Evolutionary conservation across 441 rosid species (phyloP).

Genomic region (Adansonia rubrostipa): DNA sequence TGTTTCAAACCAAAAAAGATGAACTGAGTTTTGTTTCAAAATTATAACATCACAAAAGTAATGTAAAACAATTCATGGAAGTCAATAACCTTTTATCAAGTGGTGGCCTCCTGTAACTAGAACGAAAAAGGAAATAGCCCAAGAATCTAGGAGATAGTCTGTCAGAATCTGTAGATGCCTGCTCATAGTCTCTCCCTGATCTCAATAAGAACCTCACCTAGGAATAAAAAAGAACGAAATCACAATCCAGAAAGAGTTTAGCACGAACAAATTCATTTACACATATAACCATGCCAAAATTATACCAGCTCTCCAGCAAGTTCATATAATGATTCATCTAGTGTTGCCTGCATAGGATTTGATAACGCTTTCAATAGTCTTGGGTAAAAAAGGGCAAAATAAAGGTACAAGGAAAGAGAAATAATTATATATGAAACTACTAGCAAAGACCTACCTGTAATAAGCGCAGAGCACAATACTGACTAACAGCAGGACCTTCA

Average conservation of each 20-base stretch:
- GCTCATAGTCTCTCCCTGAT: slow-evolving; percentile 95
- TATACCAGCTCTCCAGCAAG: slow-evolving; percentile 99
- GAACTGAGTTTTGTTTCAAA: slow-evolving; percentile 21
- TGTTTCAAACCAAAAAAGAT: slow-evolving; percentile 40
- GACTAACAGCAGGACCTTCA: slow-evolving; percentile 98
- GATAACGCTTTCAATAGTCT: slow-evolving; percentile 32
- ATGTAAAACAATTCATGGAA: slow-evolving; percentile 23
- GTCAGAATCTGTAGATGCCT: slow-evolving; percentile 74
- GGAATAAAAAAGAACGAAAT: slow-evolving; percentile 33
- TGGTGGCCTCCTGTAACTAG: slow-evolving; percentile 75
- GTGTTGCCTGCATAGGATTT: slow-evolving; percentile 79
- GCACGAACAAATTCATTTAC: slow-evolving; percentile 11
- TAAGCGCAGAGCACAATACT: slow-evolving; percentile 91
- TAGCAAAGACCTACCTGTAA: slow-evolving; percentile 65
- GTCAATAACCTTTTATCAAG: slow-evolving; percentile 68
- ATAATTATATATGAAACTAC: slow-evolving; percentile 23
- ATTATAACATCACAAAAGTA: slow-evolving; percentile 18
- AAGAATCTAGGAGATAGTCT: slow-evolving; percentile 81
- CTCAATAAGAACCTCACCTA: slow-evolving; percentile 97
- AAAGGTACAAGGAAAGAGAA: slow-evolving; percentile 17
- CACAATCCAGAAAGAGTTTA: slow-evolving; percentile 25
- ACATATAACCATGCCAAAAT: slow-evolving; percentile 23
- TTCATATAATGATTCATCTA: slow-evolving; percentile 94
- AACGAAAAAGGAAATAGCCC: slow-evolving; percentile 84
- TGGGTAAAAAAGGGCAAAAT: slow-evolving; percentile 1